Evolutionary conservation across 495 filamentous ascomycete species (phyloP).

Genomic region (Xylaria flabelliformis): DNA sequence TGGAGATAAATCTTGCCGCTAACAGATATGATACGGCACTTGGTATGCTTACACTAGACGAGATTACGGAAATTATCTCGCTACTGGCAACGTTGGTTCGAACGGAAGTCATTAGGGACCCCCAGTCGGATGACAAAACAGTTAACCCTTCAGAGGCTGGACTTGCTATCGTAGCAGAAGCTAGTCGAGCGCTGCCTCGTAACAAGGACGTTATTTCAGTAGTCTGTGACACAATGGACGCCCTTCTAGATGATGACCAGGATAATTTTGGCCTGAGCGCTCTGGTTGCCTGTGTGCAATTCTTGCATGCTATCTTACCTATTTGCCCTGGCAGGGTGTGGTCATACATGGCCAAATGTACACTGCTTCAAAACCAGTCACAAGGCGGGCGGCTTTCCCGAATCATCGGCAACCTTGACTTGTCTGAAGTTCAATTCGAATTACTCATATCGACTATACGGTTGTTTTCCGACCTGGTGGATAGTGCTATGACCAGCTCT

Average conservation of each 20-base stretch:
- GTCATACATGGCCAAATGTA: conserved; percentile 83
- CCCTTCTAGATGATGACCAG: conserved; percentile 63
- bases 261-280: conserved; percentile 64
- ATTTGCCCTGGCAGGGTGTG: conserved; percentile 84
- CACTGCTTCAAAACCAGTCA: conserved; percentile 73
- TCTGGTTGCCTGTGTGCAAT: conserved; percentile 76
- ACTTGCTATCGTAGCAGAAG: conserved; percentile 65
- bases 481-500: conserved; percentile 74
- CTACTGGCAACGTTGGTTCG: conserved; percentile 52
- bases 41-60: conserved; percentile 42
- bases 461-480: conserved; percentile 75
- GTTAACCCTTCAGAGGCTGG: conserved; percentile 44
- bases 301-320: conserved; percentile 71
- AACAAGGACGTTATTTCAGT: conserved; percentile 81
- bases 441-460: conserved; percentile 74
- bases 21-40: conserved; percentile 45
- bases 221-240: conserved; percentile 83
- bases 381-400: conserved; percentile 74
- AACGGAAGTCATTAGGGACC: conserved; percentile 42
- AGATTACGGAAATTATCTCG: conserved; percentile 49
- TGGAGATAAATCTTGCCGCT: conserved; percentile 60
- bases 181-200: conserved; percentile 73
- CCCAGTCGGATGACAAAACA: conserved; percentile 30
- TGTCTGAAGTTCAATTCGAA: conserved; percentile 74
- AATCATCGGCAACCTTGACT: conserved; percentile 76